Conservation (phyloP, 2,329 filamentous ascomycete genomes). For the Orbilia javanica region DNA sequence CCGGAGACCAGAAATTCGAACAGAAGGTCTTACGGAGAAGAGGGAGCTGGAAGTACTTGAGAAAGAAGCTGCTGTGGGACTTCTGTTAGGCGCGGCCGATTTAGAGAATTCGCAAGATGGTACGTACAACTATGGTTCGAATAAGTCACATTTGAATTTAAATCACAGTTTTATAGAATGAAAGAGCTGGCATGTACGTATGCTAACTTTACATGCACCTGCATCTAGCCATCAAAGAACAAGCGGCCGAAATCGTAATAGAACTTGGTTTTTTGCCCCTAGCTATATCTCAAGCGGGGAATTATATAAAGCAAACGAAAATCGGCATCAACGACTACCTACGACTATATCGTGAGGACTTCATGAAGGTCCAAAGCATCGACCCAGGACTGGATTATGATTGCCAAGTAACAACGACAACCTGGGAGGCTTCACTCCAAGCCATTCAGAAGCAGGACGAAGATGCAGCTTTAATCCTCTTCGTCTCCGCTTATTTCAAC, state of each 20-base stretch:
- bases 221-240: background rate
- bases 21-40: background rate
- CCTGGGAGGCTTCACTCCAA: constrained; percentile 54
- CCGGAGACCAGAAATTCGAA: background rate
- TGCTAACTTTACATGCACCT: background rate
- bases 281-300: constrained; percentile 29
- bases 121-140: background rate
- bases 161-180: background rate
- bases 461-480: constrained; percentile 49
- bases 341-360: constrained; percentile 36
- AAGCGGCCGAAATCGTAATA: constrained; percentile 10
- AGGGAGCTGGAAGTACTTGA: background rate
- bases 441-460: constrained; percentile 26
- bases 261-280: constrained; percentile 44
- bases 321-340: background rate
- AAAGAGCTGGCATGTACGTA: background rate
- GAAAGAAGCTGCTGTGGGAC: background rate
- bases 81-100: background rate
- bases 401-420: constrained; percentile 42
- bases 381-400: background rate
- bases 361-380: constrained; percentile 14
- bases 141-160: background rate
- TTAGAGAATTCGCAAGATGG: background rate
- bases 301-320: constrained; percentile 32
- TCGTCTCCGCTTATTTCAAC: constrained; percentile 38